These are phyloP conservation scores for Dimocarpus longan DNA, from an alignment of 345 rosid genomes.

Conservation along the genomic window DNA sequence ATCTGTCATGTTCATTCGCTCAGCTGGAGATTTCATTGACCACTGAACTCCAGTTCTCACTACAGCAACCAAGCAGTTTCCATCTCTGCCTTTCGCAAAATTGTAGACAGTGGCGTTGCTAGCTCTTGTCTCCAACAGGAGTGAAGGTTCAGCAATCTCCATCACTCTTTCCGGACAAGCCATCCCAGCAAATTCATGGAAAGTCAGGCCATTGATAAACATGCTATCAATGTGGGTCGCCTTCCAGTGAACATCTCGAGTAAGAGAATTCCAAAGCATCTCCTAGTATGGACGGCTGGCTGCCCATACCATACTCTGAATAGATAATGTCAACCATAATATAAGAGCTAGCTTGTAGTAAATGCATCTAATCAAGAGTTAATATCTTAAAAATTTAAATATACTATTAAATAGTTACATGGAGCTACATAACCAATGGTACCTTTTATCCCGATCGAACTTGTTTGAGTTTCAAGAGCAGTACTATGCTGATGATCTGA, in stretches of 20 bases:
- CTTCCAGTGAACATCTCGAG: background rate
- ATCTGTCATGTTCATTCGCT: no score
- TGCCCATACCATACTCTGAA: background rate
- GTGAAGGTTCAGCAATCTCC: background rate
- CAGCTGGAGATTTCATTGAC: background rate
- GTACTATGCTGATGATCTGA: no score
- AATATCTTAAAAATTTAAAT: no score
- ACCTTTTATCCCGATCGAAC: no score
- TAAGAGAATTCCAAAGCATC: background rate
- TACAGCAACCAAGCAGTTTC: constrained; percentile 21
- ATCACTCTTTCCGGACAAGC: background rate
- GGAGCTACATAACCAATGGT: no score
- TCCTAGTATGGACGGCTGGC: background rate
- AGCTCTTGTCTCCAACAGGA: background rate
- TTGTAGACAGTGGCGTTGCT: background rate
- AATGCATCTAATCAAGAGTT: no score
- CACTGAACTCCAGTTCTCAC: background rate
- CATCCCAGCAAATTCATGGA: background rate
- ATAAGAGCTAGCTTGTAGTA: background rate
- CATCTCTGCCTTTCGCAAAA: no score
- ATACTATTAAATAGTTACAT: no score
- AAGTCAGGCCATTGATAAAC: constrained; percentile 9
- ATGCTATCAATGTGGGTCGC: background rate
- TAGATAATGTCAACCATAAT: background rate
- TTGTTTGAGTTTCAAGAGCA: no score